These are phyloP conservation scores for Euphorbia pulcherrima DNA, from an alignment of 345 rosid genomes.

Conservation along the genomic window DNA sequence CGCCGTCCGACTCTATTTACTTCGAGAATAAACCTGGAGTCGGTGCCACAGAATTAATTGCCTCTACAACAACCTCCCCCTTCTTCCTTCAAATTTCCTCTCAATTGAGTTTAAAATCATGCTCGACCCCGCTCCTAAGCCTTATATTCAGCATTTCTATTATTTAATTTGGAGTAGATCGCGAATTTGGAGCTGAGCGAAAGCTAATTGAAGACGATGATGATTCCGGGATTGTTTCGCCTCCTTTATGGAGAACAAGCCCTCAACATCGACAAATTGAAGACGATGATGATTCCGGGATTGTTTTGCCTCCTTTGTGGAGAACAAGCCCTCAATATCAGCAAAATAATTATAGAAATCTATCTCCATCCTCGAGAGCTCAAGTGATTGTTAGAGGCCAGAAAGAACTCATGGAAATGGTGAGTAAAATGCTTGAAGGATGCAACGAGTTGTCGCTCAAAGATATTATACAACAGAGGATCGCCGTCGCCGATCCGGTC, in stretches of 20 bases:
- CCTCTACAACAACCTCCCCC: background rate
- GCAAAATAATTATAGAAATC: constrained; percentile 41
- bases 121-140: constrained; percentile 32
- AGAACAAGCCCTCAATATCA: too few relatives aligned
- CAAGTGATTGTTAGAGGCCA: constrained; percentile 84
- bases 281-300: too few relatives aligned
- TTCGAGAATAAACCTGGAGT: too few relatives aligned
- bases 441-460: constrained; percentile 78
- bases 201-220: constrained; percentile 19
- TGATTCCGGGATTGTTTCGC: constrained; percentile 54
- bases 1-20: too few relatives aligned
- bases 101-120: constrained; percentile 14
- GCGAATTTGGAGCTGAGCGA: background rate
- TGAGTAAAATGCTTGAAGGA: constrained; percentile 78
- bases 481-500: constrained; percentile 11
- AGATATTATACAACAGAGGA: constrained; percentile 62
- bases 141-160: too few relatives aligned
- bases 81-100: background rate
- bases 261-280: too few relatives aligned
- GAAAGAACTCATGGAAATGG: constrained; percentile 91
- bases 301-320: too few relatives aligned
- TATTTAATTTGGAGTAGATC: too few relatives aligned
- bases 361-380: constrained; percentile 66
- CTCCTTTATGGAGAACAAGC: constrained; percentile 63
- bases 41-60: background rate